A percentile compares a stretch with the other conserved stretches of the same genome.
These are phyloP conservation scores for Naegleria fowleri DNA, from an alignment of 208 protist genomes.

Conservation along the genomic window DNA sequence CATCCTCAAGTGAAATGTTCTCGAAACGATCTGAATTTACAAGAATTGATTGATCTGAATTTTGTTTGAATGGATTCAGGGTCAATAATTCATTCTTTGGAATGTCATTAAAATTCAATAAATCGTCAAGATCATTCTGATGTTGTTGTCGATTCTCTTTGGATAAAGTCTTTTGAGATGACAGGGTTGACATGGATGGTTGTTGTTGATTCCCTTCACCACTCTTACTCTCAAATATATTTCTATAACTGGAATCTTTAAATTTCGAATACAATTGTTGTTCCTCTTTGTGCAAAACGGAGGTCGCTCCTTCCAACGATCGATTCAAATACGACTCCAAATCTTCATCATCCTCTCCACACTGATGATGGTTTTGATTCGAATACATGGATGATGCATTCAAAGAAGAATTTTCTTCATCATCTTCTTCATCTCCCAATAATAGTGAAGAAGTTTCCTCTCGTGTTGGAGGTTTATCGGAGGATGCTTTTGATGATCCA, in stretches of 20 bases:
- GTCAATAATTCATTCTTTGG: too few relatives aligned
- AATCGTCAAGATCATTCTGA: too few relatives aligned
- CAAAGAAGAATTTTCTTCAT: background rate
- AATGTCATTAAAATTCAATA: too few relatives aligned
- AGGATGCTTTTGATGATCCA: too few relatives aligned
- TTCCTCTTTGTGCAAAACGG: background rate
- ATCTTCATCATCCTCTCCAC: background rate
- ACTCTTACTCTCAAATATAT: background rate
- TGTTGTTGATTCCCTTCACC: too few relatives aligned
- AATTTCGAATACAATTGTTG: background rate
- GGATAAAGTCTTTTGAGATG: too few relatives aligned
- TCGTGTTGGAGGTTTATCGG: background rate
- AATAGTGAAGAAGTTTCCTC: background rate
- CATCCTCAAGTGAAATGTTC: too few relatives aligned
- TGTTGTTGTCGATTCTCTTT: background rate
- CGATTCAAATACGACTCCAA: background rate
- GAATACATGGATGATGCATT: too few relatives aligned
- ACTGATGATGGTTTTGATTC: background rate
- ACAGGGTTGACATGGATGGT: too few relatives aligned
- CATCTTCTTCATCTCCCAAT: background rate
- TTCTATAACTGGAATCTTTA: background rate
- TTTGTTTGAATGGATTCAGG: too few relatives aligned
- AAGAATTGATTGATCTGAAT: too few relatives aligned
- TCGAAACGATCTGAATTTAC: too few relatives aligned
- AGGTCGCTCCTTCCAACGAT: background rate